phyloP scores from a whole-genome alignment of 805 yeast genomes.

The Saccharomyces mikatae region DNA sequence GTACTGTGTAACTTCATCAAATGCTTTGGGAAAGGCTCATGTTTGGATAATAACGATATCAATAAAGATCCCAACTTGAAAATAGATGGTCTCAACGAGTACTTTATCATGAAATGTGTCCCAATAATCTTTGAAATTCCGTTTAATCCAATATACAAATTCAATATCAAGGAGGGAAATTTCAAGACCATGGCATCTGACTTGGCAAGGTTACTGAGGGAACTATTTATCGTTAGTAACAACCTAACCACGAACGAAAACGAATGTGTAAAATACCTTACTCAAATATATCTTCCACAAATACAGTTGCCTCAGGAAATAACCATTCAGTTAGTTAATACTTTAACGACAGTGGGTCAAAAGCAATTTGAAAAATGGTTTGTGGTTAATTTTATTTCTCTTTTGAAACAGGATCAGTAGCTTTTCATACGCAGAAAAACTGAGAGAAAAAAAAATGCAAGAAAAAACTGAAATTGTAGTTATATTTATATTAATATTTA shows the following conservation, averaged over 20 bases:
- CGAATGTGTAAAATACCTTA: slow-evolving; percentile 41
- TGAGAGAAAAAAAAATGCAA: not conserved
- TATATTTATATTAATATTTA: not conserved
- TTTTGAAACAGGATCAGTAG: not conserved
- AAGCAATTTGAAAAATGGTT: slow-evolving; percentile 69
- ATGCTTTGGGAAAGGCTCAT: slow-evolving; percentile 61
- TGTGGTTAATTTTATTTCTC: slow-evolving; percentile 19
- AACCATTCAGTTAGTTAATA: slow-evolving; percentile 52
- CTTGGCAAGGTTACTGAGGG: slow-evolving; percentile 58
- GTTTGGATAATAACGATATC: slow-evolving; percentile 53
- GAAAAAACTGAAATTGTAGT: not conserved
- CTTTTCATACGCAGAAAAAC: not conserved
- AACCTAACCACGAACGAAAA: slow-evolving; percentile 17
- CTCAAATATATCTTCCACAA: slow-evolving; percentile 39
- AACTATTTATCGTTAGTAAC: slow-evolving; percentile 39
- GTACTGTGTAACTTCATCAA: slow-evolving; percentile 57
- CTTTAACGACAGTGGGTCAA: slow-evolving; percentile 46
- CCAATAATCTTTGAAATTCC: slow-evolving; percentile 70
- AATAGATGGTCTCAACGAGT: slow-evolving; percentile 64
- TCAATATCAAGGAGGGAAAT: slow-evolving; percentile 72
- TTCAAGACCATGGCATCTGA: slow-evolving; percentile 68
- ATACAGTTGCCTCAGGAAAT: slow-evolving; percentile 53
- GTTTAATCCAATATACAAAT: slow-evolving; percentile 52
- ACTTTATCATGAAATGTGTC: slow-evolving; percentile 59
- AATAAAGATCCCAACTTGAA: slow-evolving; percentile 37